Evolutionary conservation across 2,329 filamentous ascomycete genomes (phyloP).

Genomic region (Aspergillus sclerotialis): DNA sequence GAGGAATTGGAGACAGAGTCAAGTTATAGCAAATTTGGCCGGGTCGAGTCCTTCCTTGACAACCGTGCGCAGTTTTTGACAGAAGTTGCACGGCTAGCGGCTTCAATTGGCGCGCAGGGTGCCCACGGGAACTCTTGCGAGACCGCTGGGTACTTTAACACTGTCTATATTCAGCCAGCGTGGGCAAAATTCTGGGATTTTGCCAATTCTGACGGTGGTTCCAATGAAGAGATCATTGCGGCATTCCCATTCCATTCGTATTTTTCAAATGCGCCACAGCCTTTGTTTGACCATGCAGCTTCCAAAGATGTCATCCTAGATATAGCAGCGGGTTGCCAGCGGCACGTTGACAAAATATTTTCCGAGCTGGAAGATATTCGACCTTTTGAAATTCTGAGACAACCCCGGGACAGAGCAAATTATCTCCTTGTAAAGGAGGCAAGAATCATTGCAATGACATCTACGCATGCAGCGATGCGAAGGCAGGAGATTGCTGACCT

Average conservation of each 20-base stretch:
- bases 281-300: slow-evolving; percentile 64
- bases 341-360: slow-evolving; percentile 85
- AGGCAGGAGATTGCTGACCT: slow-evolving; percentile 81
- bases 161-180: slow-evolving; percentile 78
- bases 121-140: slow-evolving; percentile 96
- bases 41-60: slow-evolving; percentile 91
- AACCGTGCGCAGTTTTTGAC: slow-evolving; percentile 70
- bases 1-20: slow-evolving; percentile 82
- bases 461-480: slow-evolving; percentile 93
- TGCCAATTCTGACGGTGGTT: slow-evolving; percentile 50
- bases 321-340: slow-evolving; percentile 74
- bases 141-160: slow-evolving; percentile 94
- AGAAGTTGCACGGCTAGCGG: slow-evolving; percentile 80
- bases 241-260: slow-evolving; percentile 84
- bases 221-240: slow-evolving; percentile 56
- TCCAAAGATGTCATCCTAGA: slow-evolving; percentile 65
- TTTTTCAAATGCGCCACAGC: slow-evolving; percentile 81
- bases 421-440: slow-evolving; percentile 93
- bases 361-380: slow-evolving; percentile 85
- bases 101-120: slow-evolving; percentile 77
- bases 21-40: slow-evolving; percentile 88
- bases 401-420: slow-evolving; percentile 87
- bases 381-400: slow-evolving; percentile 88
- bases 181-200: slow-evolving; percentile 79
- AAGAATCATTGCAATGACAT: slow-evolving; percentile 98